These are phyloP conservation scores for Pyrrhoderma lamaoense DNA, from an alignment of 1,284 basidiomycete species.

Conservation along the genomic window DNA sequence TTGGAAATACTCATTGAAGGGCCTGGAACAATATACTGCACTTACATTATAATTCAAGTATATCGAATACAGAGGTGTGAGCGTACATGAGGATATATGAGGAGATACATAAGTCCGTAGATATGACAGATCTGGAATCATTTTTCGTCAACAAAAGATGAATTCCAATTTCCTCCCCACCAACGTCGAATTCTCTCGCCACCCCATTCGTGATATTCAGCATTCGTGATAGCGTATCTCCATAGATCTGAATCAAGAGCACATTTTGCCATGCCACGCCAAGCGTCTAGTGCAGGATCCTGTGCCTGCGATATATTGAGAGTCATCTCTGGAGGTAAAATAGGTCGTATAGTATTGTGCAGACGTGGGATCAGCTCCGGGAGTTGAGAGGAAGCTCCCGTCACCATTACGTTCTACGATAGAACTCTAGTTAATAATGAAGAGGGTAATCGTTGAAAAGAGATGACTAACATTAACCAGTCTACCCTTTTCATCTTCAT, in stretches of 20 bases:
- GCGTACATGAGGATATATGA: too few relatives aligned
- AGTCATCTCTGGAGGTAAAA: slow-evolving; percentile 72
- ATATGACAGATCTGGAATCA: too few relatives aligned
- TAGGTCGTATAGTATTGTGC: slow-evolving; percentile 63
- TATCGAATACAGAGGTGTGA: too few relatives aligned
- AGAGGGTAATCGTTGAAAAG: background rate
- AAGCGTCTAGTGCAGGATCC: slow-evolving; percentile 76
- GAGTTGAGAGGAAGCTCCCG: slow-evolving; percentile 75
- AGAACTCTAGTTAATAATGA: background rate
- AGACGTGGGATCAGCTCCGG: slow-evolving; percentile 69
- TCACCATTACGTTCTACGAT: slow-evolving; percentile 81
- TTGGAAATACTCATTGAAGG: too few relatives aligned
- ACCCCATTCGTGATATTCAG: slow-evolving; percentile 90
- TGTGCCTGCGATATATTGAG: slow-evolving; percentile 55
- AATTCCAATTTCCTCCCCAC: slow-evolving; percentile 84
- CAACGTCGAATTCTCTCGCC: slow-evolving; percentile 71
- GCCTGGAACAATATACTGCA: too few relatives aligned
- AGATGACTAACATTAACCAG: slow-evolving; percentile 43
- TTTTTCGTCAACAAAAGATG: slow-evolving; percentile 15
- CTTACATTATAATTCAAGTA: too few relatives aligned
- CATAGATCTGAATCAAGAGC: slow-evolving; percentile 54
- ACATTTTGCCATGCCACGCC: slow-evolving; percentile 90
- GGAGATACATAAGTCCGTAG: too few relatives aligned
- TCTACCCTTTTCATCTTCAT: slow-evolving; percentile 43
- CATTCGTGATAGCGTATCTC: slow-evolving; percentile 54